Base-by-base conservation (phyloP, 1,284 basidiomycete genomes). In the Pseudozyma tsukubaensis region DNA sequence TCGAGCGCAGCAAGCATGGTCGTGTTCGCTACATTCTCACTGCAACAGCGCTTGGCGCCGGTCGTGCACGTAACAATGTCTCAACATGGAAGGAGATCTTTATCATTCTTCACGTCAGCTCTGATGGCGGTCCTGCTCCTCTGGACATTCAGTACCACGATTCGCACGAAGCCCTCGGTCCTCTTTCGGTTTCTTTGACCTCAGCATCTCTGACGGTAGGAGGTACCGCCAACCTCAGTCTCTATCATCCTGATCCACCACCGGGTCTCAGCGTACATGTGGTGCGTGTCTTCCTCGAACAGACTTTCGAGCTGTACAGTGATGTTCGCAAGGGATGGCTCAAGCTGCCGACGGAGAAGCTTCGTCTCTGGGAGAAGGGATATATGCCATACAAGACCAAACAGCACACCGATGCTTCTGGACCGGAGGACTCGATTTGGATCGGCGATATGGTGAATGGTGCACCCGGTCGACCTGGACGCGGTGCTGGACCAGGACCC, bases 111-210 rank as follows among this genome's bases (percentile, higher is more conserved):
- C 75, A 83, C 29, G 79, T 79, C 44, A 72, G 56, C 21, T 51
- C 77, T 14, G 81, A 83, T 29, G 78, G 78, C 37, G 82, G 82
- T 11, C 82, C 83, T 2, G 60, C 65, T 0, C 72, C 81, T 3
- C 64, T 84, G n/a, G 83, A 84, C 57, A 77, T 84, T 50, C 77
- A 77, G 43, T 83, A 79, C 49, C 72, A 79, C 59, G 83, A 83
- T 59, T 63, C 76, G 14, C 82, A 84, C 73, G 79, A 82, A 45
- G 77, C 82, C 14, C 67, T 84, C 12, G 80, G 81, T 2, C 67
- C 79, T 13, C 57, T 84, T 18, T 75, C 74, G 11, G 64, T 84
- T 54, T 74, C 77, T 0, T 70, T 84, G 13, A 79, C 79, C 9
- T 72, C 77, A 12, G 72, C 80, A n/a, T 79, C 75, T 4, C 65